Base-by-base conservation (phyloP, 2,329 filamentous ascomycete species). In the Xylariaceae sp. region DNA sequence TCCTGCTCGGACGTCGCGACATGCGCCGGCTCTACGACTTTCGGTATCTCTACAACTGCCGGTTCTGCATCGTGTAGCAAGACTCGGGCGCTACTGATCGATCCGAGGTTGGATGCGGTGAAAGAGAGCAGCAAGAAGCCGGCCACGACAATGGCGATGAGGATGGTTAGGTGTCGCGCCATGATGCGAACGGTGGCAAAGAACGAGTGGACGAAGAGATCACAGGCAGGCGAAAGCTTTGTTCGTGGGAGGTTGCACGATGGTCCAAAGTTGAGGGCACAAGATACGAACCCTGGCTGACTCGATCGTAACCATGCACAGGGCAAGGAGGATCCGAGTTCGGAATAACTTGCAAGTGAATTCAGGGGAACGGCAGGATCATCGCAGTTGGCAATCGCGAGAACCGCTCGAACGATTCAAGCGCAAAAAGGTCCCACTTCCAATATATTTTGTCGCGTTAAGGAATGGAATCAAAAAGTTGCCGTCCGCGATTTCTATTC, bases 121-220 rank as follows among this genome's bases (percentile, higher is more conserved):
- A 87, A 82, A 47, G 82, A 81, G 59, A 89, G 65, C 67, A 82
- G 79, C 56, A 84, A 75, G 68, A 87, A 79, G 62, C 81, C 73
- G 60, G 81, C 75, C 65, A 85, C 76, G 65, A 79, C 78, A 65
- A 87, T 68, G 53, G 85, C 70, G 63, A 87, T 68, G 53, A 82
- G 74, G 64, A 82, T 69, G 35, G 82, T 76, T 60, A 86, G 71
- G 66, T 84, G 80, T 63, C 82, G 79, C 61, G 81, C 78, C 82
- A 84, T 84, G 56, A 47, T 61, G 17, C 11, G 23, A 51, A 50
- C 34, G 18, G n/a, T 4, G 35, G 34, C 23, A 23, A 2, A 35
- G 18, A 35, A 56, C 10, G 17, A 49, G 44, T 18, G 15, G 55
- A 13, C 11, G 34, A 0, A 7, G 23, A 35, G 45, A 45, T 48